phyloP scores from a whole-genome alignment of 148 eudicot species.

The Cornus suecica region DNA sequence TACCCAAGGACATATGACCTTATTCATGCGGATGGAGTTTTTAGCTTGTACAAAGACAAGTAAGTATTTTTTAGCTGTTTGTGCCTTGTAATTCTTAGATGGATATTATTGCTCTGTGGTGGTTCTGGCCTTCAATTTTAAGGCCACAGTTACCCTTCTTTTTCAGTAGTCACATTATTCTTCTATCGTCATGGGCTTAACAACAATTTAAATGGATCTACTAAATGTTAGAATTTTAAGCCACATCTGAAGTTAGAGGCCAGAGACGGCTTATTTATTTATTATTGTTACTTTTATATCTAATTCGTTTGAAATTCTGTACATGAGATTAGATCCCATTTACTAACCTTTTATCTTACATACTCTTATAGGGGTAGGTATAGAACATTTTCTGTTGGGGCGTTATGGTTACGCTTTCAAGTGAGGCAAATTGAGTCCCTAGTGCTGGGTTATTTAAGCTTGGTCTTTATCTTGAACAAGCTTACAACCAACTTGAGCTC shows the following conservation, averaged over 20 bases:
- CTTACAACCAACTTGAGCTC: neutral
- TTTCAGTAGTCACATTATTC: neutral
- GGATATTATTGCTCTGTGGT: neutral
- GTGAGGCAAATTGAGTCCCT: neutral
- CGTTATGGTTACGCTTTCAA: neutral
- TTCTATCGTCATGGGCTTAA: neutral
- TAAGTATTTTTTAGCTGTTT: slow-evolving; percentile 27
- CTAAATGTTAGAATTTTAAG: neutral
- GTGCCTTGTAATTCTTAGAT: neutral
- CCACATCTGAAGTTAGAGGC: neutral
- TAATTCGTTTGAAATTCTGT: neutral
- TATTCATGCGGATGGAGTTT: slow-evolving; percentile 78
- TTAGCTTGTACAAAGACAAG: slow-evolving; percentile 79
- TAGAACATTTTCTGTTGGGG: neutral
- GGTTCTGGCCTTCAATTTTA: slow-evolving; percentile 5
- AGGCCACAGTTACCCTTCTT: neutral
- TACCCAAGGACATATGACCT: slow-evolving; percentile 88
- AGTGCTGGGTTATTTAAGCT: neutral
- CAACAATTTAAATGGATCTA: neutral
- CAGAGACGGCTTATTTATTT: neutral
- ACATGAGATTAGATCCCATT: neutral
- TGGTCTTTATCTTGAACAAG: neutral
- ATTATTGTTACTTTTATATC: too few species aligned
- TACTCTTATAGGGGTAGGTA: too few species aligned
- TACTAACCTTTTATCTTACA: too few species aligned